phyloP scores from a whole-genome alignment of 108 stramenopile genomes.

The Mediolabrus comicus region DNA sequence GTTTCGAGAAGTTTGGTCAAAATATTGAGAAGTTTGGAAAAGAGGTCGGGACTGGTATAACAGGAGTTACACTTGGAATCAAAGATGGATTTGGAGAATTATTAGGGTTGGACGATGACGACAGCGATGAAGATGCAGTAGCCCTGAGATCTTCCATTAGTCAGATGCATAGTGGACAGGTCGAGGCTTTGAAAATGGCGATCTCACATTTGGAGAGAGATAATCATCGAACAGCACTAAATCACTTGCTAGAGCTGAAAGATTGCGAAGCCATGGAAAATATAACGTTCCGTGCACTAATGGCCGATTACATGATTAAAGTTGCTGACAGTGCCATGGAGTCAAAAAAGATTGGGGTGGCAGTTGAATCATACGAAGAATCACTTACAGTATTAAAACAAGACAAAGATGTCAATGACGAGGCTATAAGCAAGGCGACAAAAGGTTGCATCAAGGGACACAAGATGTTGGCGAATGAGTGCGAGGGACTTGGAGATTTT shows the following conservation, averaged over 20 bases:
- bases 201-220: conserved; percentile 30
- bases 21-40: not conserved
- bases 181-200: conserved; percentile 15
- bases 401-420: not conserved
- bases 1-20: not conserved
- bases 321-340: conserved; percentile 25
- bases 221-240: conserved; percentile 42
- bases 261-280: conserved; percentile 8
- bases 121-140: not conserved
- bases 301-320: conserved; percentile 25
- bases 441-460: conserved; percentile 40
- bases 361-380: conserved; percentile 36
- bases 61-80: not conserved
- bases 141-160: not conserved
- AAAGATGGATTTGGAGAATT: not conserved
- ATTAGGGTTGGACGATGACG: not conserved
- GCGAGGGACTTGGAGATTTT: conserved; percentile 21
- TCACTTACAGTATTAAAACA: conserved; percentile 11
- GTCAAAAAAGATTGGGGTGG: conserved; percentile 24
- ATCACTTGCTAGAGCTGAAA: conserved; percentile 17
- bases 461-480: conserved; percentile 27
- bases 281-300: conserved; percentile 7
- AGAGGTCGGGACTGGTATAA: not conserved
- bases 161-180: not conserved
- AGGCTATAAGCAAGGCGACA: not conserved